Base-by-base conservation (phyloP, 176 grass and related monocot genomes). In the Aegilops speltoides region DNA sequence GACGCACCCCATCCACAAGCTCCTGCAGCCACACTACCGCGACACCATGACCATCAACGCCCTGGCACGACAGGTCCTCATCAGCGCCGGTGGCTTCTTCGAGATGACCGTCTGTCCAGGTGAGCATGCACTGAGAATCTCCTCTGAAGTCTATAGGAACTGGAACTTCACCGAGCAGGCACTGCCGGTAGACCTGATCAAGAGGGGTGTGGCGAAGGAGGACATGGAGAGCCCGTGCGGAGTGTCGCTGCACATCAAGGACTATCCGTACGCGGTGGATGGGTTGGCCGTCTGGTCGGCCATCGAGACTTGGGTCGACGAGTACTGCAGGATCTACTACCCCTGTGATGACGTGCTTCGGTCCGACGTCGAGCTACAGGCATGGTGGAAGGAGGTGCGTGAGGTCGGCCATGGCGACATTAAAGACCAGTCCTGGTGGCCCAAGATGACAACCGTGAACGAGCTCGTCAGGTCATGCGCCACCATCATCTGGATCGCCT, bases 391-490 rank as follows among this genome's bases (percentile, higher is more conserved):
- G 82, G 95, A 97, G 90, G 90, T 92, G 17, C 90, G 90, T 36
- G 90, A 97, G 41, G 92, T 89, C 52, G 95, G 95, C 56, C 95
- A 97, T 76, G 92, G 95, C 71, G 95, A 97, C 81, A 84, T 89
- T 69, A 97, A 80, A 87, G 79, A 89, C 64, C 72, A 83, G 32
- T 16, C 79, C 4, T 97, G 95, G 95, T 97, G 95, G 95, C 88
- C 86, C 19, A 87, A 72, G 65, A 97, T 97, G 95, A 73, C 87
- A 11, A 92, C 88, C 0, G 54, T 94, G 14, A 7, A 74, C 14
- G 86, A 97, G 76, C 80, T 97, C 6, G 79, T 72, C 26, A 88
- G 79, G 74, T 22, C 90, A 3, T 92, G 87, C 63, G 80, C 88
- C 32, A 95, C 70, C 79, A 84, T 95, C 62, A 92, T 95, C 46